Conservation (phyloP, 2,329 filamentous ascomycete species). For the Aureobasidium uvarum region DNA sequence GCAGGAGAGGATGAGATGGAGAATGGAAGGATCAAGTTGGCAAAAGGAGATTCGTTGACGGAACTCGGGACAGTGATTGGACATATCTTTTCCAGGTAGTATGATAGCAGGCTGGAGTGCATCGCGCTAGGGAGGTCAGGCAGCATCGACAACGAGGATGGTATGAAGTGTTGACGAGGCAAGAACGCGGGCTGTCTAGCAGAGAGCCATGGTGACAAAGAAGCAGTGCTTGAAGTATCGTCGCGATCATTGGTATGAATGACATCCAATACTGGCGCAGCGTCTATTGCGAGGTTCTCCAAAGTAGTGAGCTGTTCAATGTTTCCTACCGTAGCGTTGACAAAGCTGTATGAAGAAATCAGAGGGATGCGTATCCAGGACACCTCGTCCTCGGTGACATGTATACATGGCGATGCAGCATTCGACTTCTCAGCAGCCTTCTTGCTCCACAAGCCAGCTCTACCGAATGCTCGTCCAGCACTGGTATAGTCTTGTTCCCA, state of each 20-base stretch:
- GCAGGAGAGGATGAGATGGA: slow-evolving; percentile 42
- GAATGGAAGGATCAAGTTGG: slow-evolving; percentile 43
- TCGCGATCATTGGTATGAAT: slow-evolving; percentile 8
- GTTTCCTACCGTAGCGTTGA: slow-evolving; percentile 30
- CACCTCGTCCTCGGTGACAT: slow-evolving; percentile 26
- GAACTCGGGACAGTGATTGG: slow-evolving; percentile 44
- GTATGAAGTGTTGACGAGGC: slow-evolving; percentile 3
- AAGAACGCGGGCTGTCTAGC: slow-evolving; percentile 30
- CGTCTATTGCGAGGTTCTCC: slow-evolving; percentile 13
- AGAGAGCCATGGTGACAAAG: slow-evolving; percentile 26
- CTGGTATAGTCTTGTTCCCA: slow-evolving; percentile 43
- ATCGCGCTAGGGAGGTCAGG: slow-evolving; percentile 36
- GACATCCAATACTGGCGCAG: slow-evolving; percentile 6
- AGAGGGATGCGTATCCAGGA: slow-evolving; percentile 31
- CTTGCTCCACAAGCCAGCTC: slow-evolving; percentile 44
- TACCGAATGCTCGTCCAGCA: slow-evolving; percentile 46
- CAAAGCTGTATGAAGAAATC: slow-evolving; percentile 32
- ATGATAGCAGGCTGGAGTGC: slow-evolving; percentile 41
- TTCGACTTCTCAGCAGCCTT: slow-evolving; percentile 25
- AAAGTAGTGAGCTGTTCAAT: slow-evolving; percentile 26
- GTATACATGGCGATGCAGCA: slow-evolving; percentile 24
- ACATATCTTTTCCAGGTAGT: slow-evolving; percentile 44
- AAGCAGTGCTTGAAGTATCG: slow-evolving; percentile 20
- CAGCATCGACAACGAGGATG: slow-evolving; percentile 30
- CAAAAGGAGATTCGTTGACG: slow-evolving; percentile 41